Base-by-base conservation (phyloP, 2,329 filamentous ascomycete species). In the Sporothrix schenckii region DNA sequence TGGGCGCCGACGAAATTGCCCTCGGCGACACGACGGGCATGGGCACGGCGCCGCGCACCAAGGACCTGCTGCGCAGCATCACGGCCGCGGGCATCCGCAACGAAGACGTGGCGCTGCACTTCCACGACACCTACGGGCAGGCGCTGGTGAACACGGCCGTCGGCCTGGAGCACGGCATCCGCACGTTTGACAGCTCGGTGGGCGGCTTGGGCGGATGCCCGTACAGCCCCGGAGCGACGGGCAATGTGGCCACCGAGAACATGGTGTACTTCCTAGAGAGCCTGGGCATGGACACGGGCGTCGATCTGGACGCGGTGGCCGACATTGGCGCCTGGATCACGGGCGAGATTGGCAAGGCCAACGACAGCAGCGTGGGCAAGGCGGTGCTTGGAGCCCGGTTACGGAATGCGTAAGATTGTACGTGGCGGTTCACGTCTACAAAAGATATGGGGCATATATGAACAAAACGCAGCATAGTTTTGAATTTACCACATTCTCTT, bases 21-120 rank as follows among this genome's bases (percentile, higher is more conserved):
- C 86, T 97, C 0, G 93, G 93, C 7, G 94, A 97, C 77, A 97
- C 94, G 0, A 94, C 93, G 0, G 94, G 94, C 21, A 93, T 96
- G 86, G 94, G 93, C 44, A 96, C 92, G 0, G 89, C 89, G n/a
- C 89, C 89, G 21, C 83, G 88, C 70, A 92, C 90, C 2, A 82
- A 83, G 69, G 86, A 87, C 70, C 81, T 93, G 61, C 82, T 93
- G 71, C 84, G 85, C 73, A 89, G 89, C 70, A 81, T 93, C 79
- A 80, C 83, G 10, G 85, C 88, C 1, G 91, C 90, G 1, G 90
- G 89, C 0, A 85, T 96, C 21, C 85, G 89, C 24, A 86, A 85
- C 69, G 87, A 89, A 75, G 89, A 92, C 75, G 80, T 96, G 13
- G 92, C 92, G 0, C 88, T 94, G 81, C 93, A 97, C 79, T 94